phyloP scores from a whole-genome alignment of 192 early-diverging fungal species.

The Diversispora epigaea region DNA sequence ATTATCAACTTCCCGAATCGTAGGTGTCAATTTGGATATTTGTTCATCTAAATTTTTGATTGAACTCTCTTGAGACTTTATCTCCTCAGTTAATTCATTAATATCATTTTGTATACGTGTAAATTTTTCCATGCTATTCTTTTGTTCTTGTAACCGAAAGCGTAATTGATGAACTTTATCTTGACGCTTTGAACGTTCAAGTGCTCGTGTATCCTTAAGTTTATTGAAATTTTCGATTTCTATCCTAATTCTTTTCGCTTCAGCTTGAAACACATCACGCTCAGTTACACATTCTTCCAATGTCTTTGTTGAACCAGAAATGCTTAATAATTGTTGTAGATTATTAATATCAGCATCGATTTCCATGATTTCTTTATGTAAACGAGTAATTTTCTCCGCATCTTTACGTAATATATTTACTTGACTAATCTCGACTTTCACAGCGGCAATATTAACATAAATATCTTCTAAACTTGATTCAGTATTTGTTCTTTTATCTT shows the following conservation, averaged over 20 bases:
- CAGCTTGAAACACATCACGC: slow-evolving; percentile 46
- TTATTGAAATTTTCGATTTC: neutral
- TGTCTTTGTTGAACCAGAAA: slow-evolving; percentile 63
- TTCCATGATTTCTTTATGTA: slow-evolving; percentile 42
- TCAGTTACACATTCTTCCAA: slow-evolving; percentile 68
- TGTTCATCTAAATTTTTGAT: neutral
- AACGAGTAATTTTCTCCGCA: slow-evolving; percentile 39
- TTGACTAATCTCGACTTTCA: neutral
- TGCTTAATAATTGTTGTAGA: slow-evolving; percentile 48
- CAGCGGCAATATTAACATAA: neutral
- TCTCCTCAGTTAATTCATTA: neutral
- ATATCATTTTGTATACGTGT: neutral
- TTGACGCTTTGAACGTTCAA: neutral
- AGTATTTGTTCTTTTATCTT: slow-evolving; percentile 32
- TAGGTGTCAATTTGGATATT: neutral
- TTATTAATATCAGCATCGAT: slow-evolving; percentile 50
- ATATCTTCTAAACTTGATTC: neutral
- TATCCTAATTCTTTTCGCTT: slow-evolving; percentile 25
- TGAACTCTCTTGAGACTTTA: neutral
- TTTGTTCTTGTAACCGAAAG: neutral
- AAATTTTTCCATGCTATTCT: neutral
- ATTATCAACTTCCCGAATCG: neutral
- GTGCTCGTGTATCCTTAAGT: neutral
- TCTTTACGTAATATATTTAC: slow-evolving; percentile 37
- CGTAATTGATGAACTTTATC: neutral